Conservation (phyloP, 2,329 filamentous ascomycete genomes). For the Cladosporium velox region DNA sequence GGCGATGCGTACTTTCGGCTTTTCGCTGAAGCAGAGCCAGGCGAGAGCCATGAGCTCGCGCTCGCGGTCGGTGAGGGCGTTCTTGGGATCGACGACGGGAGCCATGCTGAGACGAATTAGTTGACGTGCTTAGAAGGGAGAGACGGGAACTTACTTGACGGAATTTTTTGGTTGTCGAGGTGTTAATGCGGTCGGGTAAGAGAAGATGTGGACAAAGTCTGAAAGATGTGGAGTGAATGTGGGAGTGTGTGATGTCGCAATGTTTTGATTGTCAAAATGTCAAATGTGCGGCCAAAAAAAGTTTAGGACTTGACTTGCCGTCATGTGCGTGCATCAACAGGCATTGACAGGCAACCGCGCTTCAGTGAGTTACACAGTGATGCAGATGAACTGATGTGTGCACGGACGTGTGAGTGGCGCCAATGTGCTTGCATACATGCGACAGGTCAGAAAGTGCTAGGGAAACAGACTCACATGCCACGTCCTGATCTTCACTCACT, state of each 20-base stretch:
- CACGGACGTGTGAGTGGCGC: neutral
- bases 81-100: neutral
- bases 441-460: constrained; percentile 7
- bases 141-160: neutral
- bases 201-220: neutral
- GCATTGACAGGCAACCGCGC: constrained; percentile 9
- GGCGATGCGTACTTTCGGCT: constrained; percentile 31
- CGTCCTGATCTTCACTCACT: neutral
- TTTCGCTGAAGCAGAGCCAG: constrained; percentile 33
- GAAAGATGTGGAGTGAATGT: neutral
- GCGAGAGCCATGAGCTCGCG: constrained; percentile 29
- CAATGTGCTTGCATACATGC: constrained; percentile 3
- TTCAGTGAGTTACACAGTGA: constrained; percentile 7
- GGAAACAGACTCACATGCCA: constrained; percentile 1
- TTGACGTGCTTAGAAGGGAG: neutral
- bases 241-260: neutral
- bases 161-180: neutral
- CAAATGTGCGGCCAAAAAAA: neutral
- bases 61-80: constrained; percentile 32
- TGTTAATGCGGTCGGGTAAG: neutral
- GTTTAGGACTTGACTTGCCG: neutral
- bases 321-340: constrained; percentile 3
- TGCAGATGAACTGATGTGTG: neutral
- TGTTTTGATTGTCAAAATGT: neutral
- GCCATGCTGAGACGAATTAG: neutral